phyloP scores from a whole-genome alignment of 306 rosid species.

The Chamaecrista fasciculata region DNA sequence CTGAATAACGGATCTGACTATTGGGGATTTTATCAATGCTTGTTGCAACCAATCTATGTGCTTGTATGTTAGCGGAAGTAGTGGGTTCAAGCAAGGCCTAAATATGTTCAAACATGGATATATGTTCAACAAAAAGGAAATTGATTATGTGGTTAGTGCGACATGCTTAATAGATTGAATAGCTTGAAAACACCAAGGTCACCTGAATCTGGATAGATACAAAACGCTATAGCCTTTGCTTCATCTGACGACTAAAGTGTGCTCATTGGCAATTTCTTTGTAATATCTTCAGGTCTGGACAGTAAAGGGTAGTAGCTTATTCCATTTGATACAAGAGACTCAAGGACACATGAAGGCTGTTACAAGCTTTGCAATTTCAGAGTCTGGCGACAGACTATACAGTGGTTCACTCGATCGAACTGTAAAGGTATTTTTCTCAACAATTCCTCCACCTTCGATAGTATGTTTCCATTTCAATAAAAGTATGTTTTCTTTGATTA shows the following conservation, averaged over 20 bases:
- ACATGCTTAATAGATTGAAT: slow-evolving; percentile 25
- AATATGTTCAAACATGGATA: background rate
- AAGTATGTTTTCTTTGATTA: slow-evolving; percentile 27
- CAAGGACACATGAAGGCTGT: slow-evolving; percentile 78
- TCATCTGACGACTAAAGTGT: slow-evolving; percentile 16
- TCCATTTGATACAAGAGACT: slow-evolving; percentile 67
- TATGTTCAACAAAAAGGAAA: slow-evolving; percentile 4
- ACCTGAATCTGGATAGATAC: background rate
- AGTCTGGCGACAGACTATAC: slow-evolving; percentile 57
- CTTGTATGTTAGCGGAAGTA: slow-evolving; percentile 1
- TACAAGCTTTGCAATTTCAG: slow-evolving; percentile 58
- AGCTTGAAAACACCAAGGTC: background rate
- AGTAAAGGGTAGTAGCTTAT: slow-evolving; percentile 55
- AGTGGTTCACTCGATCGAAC: slow-evolving; percentile 92
- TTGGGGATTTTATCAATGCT: slow-evolving; percentile 2
- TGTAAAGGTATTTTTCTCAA: slow-evolving; percentile 46
- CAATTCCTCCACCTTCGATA: slow-evolving; percentile 19
- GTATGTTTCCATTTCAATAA: slow-evolving; percentile 1
- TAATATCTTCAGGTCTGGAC: slow-evolving; percentile 70
- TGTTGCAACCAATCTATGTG: background rate
- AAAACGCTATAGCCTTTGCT: slow-evolving; percentile 18
- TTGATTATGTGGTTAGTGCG: background rate
- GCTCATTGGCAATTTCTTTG: slow-evolving; percentile 31
- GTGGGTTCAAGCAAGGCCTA: slow-evolving; percentile 2
- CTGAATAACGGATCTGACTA: background rate